These are phyloP conservation scores for Dendrobium nobile DNA, from an alignment of 106 monocot species.

Conservation along the genomic window DNA sequence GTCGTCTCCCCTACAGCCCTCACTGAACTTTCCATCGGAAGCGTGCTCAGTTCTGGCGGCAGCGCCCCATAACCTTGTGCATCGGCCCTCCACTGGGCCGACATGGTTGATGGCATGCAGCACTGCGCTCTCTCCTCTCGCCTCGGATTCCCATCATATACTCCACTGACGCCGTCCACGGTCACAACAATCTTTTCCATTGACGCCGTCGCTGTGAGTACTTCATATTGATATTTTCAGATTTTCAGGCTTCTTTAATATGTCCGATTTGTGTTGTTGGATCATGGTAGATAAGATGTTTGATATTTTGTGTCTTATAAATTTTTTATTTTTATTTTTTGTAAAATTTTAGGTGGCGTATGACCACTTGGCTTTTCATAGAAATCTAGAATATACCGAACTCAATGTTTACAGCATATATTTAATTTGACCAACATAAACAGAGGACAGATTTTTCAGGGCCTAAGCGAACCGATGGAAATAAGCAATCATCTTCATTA, in stretches of 20 bases:
- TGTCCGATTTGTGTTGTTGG: neutral
- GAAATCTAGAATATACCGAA: too few relatives aligned
- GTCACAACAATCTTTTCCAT: constrained; percentile 72
- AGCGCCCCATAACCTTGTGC: constrained; percentile 43
- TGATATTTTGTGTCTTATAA: neutral
- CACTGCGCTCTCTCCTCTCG: constrained; percentile 55
- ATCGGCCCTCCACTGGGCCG: constrained; percentile 55
- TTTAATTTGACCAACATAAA: too few relatives aligned
- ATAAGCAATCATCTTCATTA: too few relatives aligned
- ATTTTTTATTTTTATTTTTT: neutral
- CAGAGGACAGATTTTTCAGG: too few relatives aligned
- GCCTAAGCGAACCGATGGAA: too few relatives aligned
- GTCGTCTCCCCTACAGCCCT: constrained; percentile 34
- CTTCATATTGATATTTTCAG: neutral
- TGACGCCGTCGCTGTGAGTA: constrained; percentile 74
- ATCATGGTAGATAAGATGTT: neutral
- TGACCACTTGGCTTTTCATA: too few relatives aligned
- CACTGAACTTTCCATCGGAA: constrained; percentile 40
- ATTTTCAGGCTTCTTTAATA: neutral
- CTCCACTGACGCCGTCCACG: constrained; percentile 78
- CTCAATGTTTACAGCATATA: too few relatives aligned
- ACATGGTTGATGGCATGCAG: constrained; percentile 77
- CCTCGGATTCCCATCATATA: constrained; percentile 78
- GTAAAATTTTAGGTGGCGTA: neutral
- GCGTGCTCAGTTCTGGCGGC: constrained; percentile 71